Base-by-base conservation (phyloP, 352 stramenopile genomes). In the Phytophthora megakarya region DNA sequence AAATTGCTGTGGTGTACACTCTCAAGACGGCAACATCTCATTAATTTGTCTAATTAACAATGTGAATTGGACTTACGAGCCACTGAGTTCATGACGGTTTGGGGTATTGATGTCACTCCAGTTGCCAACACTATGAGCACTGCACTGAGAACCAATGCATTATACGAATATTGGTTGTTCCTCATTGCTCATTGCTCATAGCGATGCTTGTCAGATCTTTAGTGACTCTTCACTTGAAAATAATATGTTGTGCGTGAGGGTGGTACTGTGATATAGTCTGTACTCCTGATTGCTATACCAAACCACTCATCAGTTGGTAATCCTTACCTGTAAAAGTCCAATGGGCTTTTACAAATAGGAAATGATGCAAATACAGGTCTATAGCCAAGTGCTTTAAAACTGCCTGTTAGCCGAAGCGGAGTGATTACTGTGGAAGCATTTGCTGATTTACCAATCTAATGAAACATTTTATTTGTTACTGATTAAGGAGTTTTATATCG, bases 311-410 rank as follows among this genome's bases (percentile, higher is more conserved):
- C 30, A 35, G 30, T 35, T 35, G 76, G 80, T 89, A 90, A 90
- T 88, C 81, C 81, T 78, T 88, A 84, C 88, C 88, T 90, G 81
- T 90, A 90, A 83, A 67, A 80, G 70, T 47, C 65, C 32, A 69
- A 65, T 59, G 71, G 63, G 69, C 70, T 80, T 58, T 67, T 90
- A 90, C 81, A 88, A 76, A 76, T 90, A 90, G 88, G 78, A 89
- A 89, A 75, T 86, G 80, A 89, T 89, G 77, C 73, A 87, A 89
- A 73, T 68, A 87, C 75, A 75, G 78, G 78, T 88, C 42, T 73
- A 87, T 90, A 70, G 83, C 78, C 68, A 86, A 90, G 79, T 90
- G 81, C 82, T 72, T 90, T 86, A 88, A 87, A 76, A 59, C 18
- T 86, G 67, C 79, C 77, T 80, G 79, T 88, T 26, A 86, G 76